Percentiles rank a stretch among this genome's conserved stretches.
phyloP scores from a whole-genome alignment of 2,329 filamentous ascomycete genomes.

The Paracoccidioides brasiliensis region DNA sequence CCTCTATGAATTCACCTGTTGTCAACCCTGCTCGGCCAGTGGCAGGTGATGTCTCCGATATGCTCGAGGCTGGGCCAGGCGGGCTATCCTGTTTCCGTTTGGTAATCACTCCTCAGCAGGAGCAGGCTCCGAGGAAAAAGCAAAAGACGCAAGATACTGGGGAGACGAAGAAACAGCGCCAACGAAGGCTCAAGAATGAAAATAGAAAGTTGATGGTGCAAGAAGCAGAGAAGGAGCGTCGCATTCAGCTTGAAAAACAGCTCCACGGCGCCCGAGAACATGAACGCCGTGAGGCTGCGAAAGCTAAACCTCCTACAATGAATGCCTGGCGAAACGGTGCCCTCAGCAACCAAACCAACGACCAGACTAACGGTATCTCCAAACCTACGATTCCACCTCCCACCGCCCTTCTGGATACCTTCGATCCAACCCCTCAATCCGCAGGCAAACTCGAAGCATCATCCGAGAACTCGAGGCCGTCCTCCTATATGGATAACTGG shows the following conservation, averaged over 20 bases:
- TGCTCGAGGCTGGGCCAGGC: conserved; percentile 63
- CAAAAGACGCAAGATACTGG: conserved; percentile 49
- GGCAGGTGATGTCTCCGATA: conserved; percentile 67
- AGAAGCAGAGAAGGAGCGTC: conserved; percentile 66
- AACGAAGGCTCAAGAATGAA: conserved; percentile 82
- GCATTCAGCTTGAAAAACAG: conserved; percentile 66
- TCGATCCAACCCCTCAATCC: conserved; percentile 19
- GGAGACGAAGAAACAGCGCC: conserved; percentile 90
- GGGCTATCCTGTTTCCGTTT: conserved; percentile 62
- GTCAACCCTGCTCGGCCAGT: conserved; percentile 28
- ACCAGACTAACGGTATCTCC: conserved; percentile 15
- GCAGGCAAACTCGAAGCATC: not conserved
- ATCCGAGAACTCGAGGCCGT: conserved; percentile 10
- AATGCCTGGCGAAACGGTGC: conserved; percentile 39
- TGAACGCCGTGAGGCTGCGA: conserved; percentile 61
- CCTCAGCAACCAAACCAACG: conserved; percentile 25
- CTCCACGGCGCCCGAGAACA: conserved; percentile 67
- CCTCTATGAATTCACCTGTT: conserved; percentile 54
- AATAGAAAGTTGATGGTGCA: conserved; percentile 61
- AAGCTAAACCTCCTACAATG: conserved; percentile 28
- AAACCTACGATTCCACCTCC: conserved; percentile 10
- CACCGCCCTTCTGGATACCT: conserved; percentile 31
- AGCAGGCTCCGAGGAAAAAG: conserved; percentile 46
- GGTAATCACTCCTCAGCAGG: conserved; percentile 50
- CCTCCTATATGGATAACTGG: conserved; percentile 25